Evolutionary conservation across 306 rosid species (phyloP), one percentile per base, ranked within the genome.

Genomic region (Luffa acutangula): DNA sequence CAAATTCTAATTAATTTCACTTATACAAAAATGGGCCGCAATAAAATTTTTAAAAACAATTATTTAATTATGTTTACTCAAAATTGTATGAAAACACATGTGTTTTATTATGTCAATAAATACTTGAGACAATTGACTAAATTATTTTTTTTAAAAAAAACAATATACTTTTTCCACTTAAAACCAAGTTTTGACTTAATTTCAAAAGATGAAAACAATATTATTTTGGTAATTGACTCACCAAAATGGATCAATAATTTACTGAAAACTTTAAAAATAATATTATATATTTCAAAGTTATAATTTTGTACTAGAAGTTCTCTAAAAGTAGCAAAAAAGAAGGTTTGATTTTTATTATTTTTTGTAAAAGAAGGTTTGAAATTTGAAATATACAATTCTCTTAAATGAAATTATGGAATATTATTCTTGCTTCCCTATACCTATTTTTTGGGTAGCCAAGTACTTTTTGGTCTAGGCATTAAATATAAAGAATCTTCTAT

Each of bases 401-500:
- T 42, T 70, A 10, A 21, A n/a, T 70, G 76, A 70, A 43, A n/a
- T 71, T 46, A 71, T 71, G 77, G 53, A 71, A 25, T 13, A 71
- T 20, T 20, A 25, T 71, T 11, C 0, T 71, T 46, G 58, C 39
- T 46, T 71, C 46, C 52, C 41, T 46, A 43, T 39, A 48, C 77
- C 77, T 71, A 21, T 25, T 20, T 70, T 69, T 71, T 71, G 13
- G 20, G 7, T 46, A 71, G 77, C 2, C 77, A 71, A 6, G 57
- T 71, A 71, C 42, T 1, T 46, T 71, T 46, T 5, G 41, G 58
- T 20, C 39, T 46, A 31, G 57, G 41, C 77, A 73, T 73, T 73
- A 5, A 73, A 73, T 73, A 73, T 12, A 9, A 73, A 73, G 78
- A 73, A 73, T 73, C 78, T 73, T 73, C 78, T 49, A 73, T 73